A percentile compares a stretch with the other conserved stretches of the same genome.
These are phyloP conservation scores for Aspergillus homomorphus DNA, from an alignment of 495 filamentous ascomycete genomes.

Conservation along the genomic window DNA sequence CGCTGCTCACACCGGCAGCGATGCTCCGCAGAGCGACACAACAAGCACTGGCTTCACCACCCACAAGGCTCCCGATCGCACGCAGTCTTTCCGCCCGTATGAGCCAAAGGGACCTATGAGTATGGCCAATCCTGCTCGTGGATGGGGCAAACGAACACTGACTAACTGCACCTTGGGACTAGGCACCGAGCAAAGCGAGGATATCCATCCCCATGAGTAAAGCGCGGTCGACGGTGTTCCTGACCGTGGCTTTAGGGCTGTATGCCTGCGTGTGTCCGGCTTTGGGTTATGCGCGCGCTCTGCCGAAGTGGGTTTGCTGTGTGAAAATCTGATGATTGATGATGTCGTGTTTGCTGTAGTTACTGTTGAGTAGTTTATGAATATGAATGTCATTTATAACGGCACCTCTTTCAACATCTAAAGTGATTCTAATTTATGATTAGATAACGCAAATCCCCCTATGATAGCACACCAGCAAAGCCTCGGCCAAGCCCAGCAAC, in stretches of 20 bases:
- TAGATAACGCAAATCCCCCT: no score
- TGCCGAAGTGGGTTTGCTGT: no score
- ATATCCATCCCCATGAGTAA: constrained; percentile 1
- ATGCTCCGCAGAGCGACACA: background rate
- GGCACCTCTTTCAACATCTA: no score
- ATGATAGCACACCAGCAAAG: no score
- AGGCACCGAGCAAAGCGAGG: background rate
- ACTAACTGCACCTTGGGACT: background rate
- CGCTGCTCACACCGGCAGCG: background rate
- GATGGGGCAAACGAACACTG: background rate
- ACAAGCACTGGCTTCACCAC: background rate
- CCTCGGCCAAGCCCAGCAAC: no score
- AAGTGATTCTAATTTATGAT: no score
- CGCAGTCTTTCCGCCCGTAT: constrained; percentile 1
- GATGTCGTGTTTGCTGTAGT: no score
- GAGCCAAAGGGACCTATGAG: background rate
- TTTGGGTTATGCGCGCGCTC: no score
- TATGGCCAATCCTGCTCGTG: background rate
- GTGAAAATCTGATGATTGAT: no score
- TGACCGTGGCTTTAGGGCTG: no score
- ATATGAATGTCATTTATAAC: no score
- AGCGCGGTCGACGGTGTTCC: background rate
- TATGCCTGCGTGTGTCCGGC: background rate
- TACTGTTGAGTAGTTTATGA: no score
- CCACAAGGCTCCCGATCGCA: background rate